Evolutionary conservation across 768 basidiomycete species (phyloP), one percentile per base, ranked within the genome.

Genomic region (Calocybe cyanea): DNA sequence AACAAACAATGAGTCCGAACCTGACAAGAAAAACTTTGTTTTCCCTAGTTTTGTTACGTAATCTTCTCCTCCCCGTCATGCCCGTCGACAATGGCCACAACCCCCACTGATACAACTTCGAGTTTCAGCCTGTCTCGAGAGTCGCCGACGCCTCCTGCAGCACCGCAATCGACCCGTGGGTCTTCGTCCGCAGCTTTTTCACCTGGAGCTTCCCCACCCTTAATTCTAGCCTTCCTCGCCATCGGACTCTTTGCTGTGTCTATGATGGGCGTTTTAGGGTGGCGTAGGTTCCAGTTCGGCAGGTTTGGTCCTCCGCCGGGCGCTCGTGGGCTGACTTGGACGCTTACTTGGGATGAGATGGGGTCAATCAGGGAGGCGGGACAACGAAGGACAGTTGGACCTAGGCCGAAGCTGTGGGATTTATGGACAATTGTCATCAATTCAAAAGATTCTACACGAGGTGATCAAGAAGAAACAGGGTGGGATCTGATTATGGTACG

Each of bases 181-280:
- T n/a, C n/a, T 1, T 13, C 6, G 21, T 2, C 28, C 14, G 8
- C 7, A 17, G 33, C 7, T 25, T 63, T 70, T 50, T 54, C 65
- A n/a, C 54, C 66, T 1, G 52, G 53, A 1, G 67, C 64, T 9
- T 78, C 78, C 0, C 76, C 78, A 0, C 76, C 78, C 5, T 66
- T 83, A 51, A 75, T 85, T 37, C 67, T 83, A 30, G 78, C 75
- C 1, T 78, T 82, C 55, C 62, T 85, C 19, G 75, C 76, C n/a
- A 71, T 81, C 21, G 78, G 77, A 3, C 54, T 85, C 14, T 78
- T 83, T 51, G 60, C 64, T 15, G 59, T 69, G n/a, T 68, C 68
- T 0, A 73, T 81, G 66, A 47, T 76, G 9, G 61, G 68, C 7
- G 67, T 77, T 25, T 73, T 80, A 37, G 72, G 69, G 10, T 77